Percentiles rank a stretch among this genome's conserved stretches.
These are phyloP conservation scores for Sutorius eximius DNA, from an alignment of 1,284 basidiomycete genomes.

Conservation along the genomic window DNA sequence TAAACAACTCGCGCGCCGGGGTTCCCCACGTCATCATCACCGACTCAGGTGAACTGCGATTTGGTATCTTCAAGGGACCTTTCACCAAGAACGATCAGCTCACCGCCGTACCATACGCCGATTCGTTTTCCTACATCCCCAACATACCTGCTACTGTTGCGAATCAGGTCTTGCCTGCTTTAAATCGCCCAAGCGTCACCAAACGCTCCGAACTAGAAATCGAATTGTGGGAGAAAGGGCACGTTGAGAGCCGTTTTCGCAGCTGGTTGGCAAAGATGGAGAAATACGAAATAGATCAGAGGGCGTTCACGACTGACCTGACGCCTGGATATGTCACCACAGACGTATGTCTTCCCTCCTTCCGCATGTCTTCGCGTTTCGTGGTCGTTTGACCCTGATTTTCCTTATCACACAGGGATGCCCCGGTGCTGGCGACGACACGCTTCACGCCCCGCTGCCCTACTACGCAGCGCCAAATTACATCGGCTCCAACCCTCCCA, in stretches of 20 bases:
- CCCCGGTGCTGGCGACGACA: conserved; percentile 72
- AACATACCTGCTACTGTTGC: conserved; percentile 51
- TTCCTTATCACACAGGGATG: conserved; percentile 46
- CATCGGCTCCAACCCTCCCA: conserved; percentile 54
- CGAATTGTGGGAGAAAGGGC: conserved; percentile 48
- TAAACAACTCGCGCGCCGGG: conserved; percentile 60
- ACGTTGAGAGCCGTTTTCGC: conserved; percentile 52
- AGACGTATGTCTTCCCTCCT: conserved; percentile 49
- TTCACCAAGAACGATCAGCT: conserved; percentile 82
- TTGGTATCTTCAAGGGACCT: conserved; percentile 65
- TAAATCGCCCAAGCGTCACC: conserved; percentile 50
- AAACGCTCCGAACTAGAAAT: conserved; percentile 37
- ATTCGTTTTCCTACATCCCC: conserved; percentile 60
- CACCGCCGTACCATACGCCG: conserved; percentile 66
- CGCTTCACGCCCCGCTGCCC: conserved; percentile 55
- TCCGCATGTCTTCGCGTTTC: background rate
- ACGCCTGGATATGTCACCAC: conserved; percentile 72
- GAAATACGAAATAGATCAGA: conserved; percentile 25
- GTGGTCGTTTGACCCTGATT: background rate
- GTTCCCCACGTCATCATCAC: conserved; percentile 68
- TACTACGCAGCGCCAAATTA: conserved; percentile 57
- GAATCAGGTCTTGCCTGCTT: conserved; percentile 49
- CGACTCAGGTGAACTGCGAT: conserved; percentile 76
- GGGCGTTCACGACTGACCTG: conserved; percentile 40
- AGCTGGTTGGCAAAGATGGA: conserved; percentile 60